Evolutionary conservation across 805 yeast species (phyloP), one percentile per base, ranked within the genome.

Genomic region (Clavispora phyllophila): DNA sequence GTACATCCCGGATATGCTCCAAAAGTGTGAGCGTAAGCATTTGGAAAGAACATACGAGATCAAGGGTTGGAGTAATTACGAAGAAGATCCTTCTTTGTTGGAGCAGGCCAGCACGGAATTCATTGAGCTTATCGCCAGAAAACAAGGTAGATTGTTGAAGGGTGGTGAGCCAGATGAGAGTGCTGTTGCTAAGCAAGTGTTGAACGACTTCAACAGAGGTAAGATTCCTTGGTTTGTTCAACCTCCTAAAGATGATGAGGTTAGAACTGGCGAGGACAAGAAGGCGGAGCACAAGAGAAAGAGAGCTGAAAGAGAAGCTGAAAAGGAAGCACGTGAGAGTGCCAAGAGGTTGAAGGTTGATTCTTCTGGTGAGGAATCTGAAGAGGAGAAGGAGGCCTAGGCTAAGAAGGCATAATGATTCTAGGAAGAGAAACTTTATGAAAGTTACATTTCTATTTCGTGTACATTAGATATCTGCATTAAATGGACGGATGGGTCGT

Each of bases 151-250:
- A 63, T 74, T 91, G 53, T 68, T 93, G 53, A 91, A 91, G 65
- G 99, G 99, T 46, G 99, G 97, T 51, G 99, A 93, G 67, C 96
- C 98, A 1, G 98, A 91, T 63, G 97, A 91, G 66, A 73, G 83
- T 51, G 95, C 96, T 56, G 88, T 91, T 43, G 82, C 98, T 31
- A 91, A 89, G 64, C 83, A 84, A 58, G 84, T 91, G 24, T 76
- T 91, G 62, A 88, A 88, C 55, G 99, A 91, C 63, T 91, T 91
- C 74, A 91, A 89, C 67, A 79, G 99, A 66, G 99, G 99, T 48
- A 87, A 88, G 58, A 91, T 91, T 42, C 99, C 99, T 19, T 91
- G 99, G 99, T 91, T 91, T 62, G 87, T 87, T 25, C 81, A 93
- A 22, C 99, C 99, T 23, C 97, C 98, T 33, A 78, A 82, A 52